Conservation (phyloP, 148 eudicot genomes). For the Rhododendron vialii region DNA sequence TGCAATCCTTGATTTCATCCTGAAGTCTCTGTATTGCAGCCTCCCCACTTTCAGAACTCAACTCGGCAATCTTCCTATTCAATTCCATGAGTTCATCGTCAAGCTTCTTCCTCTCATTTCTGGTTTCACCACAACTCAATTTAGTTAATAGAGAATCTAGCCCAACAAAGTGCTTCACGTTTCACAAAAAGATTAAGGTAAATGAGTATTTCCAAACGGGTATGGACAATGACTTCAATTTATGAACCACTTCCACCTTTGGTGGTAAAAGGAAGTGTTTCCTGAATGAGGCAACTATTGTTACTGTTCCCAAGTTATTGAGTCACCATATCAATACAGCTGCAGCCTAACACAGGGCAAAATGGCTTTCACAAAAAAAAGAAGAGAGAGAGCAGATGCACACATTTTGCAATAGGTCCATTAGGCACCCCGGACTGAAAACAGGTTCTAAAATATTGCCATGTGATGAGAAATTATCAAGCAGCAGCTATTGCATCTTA, state of each 20-base stretch:
- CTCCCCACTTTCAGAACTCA: slow-evolving; percentile 73
- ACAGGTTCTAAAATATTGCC: background rate
- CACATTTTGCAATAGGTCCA: background rate
- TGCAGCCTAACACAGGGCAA: background rate
- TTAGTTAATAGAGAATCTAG: background rate
- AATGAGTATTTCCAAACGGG: background rate
- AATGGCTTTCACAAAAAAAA: background rate
- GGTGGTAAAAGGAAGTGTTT: background rate
- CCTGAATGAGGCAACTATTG: background rate
- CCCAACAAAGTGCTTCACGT: background rate
- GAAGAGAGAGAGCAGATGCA: background rate
- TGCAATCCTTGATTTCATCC: slow-evolving; percentile 92
- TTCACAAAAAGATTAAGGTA: background rate
- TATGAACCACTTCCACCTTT: background rate
- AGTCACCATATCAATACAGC: background rate
- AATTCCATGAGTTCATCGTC: slow-evolving; percentile 72
- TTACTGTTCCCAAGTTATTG: background rate
- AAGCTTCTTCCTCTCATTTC: slow-evolving; percentile 64
- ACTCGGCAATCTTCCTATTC: slow-evolving; percentile 51
- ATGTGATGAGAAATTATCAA: background rate
- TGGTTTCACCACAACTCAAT: slow-evolving; percentile 18
- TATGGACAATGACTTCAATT: background rate
- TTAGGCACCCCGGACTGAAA: background rate
- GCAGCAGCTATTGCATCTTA: background rate
- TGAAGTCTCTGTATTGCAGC: slow-evolving; percentile 87